Evolutionary conservation across 2,329 filamentous ascomycete species (phyloP).

Genomic region (Penicillium sp.): DNA sequence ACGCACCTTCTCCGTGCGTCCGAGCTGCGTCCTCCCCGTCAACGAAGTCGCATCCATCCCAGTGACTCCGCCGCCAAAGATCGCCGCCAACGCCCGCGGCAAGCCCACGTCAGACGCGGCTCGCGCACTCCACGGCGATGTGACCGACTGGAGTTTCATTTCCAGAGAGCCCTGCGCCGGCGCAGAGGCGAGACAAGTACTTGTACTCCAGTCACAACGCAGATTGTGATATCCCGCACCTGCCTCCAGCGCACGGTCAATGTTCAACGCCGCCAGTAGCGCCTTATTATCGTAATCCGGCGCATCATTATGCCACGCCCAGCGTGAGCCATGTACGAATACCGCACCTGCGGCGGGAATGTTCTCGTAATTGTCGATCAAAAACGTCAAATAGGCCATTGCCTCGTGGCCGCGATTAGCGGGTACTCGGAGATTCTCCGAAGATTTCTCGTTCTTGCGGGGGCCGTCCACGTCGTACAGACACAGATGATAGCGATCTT

Average conservation of each 20-base stretch:
- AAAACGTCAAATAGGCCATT: constrained; percentile 44
- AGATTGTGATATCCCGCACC: constrained; percentile 44
- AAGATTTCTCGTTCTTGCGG: constrained; percentile 13
- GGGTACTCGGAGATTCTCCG: constrained; percentile 38
- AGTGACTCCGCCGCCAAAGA: constrained; percentile 31
- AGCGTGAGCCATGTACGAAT: constrained; percentile 42
- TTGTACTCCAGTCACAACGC: constrained; percentile 47
- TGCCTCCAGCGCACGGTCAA: constrained; percentile 33
- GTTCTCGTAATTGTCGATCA: constrained; percentile 43
- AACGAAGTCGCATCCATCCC: constrained; percentile 22
- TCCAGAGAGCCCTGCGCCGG: constrained; percentile 40
- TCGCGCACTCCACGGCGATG: constrained; percentile 42
- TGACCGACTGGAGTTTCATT: constrained; percentile 31
- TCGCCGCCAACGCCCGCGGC: constrained; percentile 27
- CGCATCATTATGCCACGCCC: constrained; percentile 43
- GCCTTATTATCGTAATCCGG: constrained; percentile 42
- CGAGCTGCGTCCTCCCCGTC: constrained; percentile 24
- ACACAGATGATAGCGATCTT: constrained; percentile 41
- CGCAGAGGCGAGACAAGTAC: constrained; percentile 32
- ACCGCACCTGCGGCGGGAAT: constrained; percentile 37
- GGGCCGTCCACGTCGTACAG: constrained; percentile 40
- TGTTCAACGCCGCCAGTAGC: constrained; percentile 36
- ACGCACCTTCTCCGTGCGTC: constrained; percentile 40
- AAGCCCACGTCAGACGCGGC: constrained; percentile 36
- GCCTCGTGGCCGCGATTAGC: constrained; percentile 44